phyloP scores from a whole-genome alignment of 345 rosid genomes.

The Pistacia atlantica region DNA sequence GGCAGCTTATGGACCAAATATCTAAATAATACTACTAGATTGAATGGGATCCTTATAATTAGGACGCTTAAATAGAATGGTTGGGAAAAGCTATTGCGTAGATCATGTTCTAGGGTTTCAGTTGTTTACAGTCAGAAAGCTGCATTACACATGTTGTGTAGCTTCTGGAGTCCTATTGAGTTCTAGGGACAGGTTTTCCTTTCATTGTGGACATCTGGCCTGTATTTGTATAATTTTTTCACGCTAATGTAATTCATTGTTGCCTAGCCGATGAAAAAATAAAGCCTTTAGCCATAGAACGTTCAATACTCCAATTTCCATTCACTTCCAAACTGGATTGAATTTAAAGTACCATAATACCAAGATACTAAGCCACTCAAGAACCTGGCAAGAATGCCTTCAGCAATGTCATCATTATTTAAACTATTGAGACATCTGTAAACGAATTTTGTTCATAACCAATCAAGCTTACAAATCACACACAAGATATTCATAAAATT shows the following conservation, averaged over 20 bases:
- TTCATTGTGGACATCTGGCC: too few relatives aligned
- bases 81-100: too few relatives aligned
- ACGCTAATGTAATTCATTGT: neutral
- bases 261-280: too few relatives aligned
- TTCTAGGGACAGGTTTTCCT: too few relatives aligned
- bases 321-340: neutral
- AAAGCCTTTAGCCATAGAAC: neutral
- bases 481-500: neutral
- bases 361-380: neutral
- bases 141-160: too few relatives aligned
- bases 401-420: neutral
- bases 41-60: neutral
- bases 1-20: neutral
- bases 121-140: too few relatives aligned
- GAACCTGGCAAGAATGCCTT: neutral
- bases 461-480: neutral
- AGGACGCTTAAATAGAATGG: too few relatives aligned
- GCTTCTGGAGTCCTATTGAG: too few relatives aligned
- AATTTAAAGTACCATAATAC: neutral
- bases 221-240: too few relatives aligned
- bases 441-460: neutral
- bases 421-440: neutral
- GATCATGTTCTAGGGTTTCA: too few relatives aligned
- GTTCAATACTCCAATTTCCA: neutral
- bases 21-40: neutral